Base-by-base conservation (phyloP, 2,329 filamentous ascomycete genomes). In the Aschersonia sp. region DNA sequence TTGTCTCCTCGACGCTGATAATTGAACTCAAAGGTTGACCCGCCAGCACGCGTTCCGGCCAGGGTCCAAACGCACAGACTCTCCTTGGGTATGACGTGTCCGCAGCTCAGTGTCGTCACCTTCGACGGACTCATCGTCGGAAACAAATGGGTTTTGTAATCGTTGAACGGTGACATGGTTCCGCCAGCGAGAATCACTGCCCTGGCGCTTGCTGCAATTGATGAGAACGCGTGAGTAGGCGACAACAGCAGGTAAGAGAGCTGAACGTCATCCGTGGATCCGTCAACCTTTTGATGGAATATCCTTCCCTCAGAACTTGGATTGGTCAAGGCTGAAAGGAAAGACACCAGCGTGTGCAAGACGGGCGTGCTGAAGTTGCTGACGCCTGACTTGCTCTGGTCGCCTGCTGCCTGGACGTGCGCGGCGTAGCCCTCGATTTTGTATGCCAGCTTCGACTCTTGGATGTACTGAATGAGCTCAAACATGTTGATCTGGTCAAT, bases 111-210 rank as follows among this genome's bases (percentile, higher is more conserved):
- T 0, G 86, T 95, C 7, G 75, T 82, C 43, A 97, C 75, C 49
- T 78, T 78, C 0, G 69, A 64, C 1, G 72, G 55, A 0, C 76
- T 61, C 0, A 95, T 63, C 45, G 85, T 83, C 0, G 91, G 85
- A 52, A 98, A 92, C 0, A 98, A 72, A 56, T 96, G 86, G 4
- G 84, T 75, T 38, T 77, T 81, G 64, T 95, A 98, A 65, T 97
- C 92, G 30, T 83, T 78, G 70, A 97, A 94, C 0, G 92, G 92
- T 2, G 92, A 94, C 92, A 98, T 97, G 30, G 92, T 98, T 29
- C 92, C 92, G 50, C 92, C 92, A 0, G 89, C 92, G 3, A 98
- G 71, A 42, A 98, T 84, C 3, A 98, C 85, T 2, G 91, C 86
- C 50, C 89, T 76, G 0, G 92, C 88, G 52, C 85, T 81, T 31